phyloP scores from a whole-genome alignment of 2,329 filamentous ascomycete species.

The Beauveria scarabaeidicola region DNA sequence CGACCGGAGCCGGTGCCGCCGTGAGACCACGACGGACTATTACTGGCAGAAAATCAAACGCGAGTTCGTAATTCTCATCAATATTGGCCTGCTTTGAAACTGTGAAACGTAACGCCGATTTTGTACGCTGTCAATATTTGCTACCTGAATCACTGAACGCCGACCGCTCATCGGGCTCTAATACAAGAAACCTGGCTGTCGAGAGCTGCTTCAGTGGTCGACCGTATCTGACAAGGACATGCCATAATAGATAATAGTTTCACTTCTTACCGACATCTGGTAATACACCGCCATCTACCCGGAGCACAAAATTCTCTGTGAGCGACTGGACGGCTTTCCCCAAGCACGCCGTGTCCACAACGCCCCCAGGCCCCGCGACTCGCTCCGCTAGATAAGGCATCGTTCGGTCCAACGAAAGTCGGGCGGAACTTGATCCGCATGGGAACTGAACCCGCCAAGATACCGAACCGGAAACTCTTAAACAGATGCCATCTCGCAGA shows the following conservation, averaged over 20 bases:
- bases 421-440: conserved; percentile 3
- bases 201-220: background rate
- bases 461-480: conserved; percentile 13
- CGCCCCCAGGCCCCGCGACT: background rate
- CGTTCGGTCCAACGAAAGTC: conserved; percentile 15
- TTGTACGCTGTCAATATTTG: too few relatives aligned
- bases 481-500: conserved; percentile 9
- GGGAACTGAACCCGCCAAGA: conserved; percentile 12
- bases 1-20: background rate
- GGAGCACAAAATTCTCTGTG: background rate
- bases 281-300: conserved; percentile 6
- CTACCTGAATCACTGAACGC: too few relatives aligned
- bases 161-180: too few relatives aligned
- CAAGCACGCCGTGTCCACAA: conserved; percentile 8
- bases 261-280: conserved; percentile 11
- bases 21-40: too few relatives aligned
- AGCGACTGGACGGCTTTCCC: background rate
- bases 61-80: too few relatives aligned
- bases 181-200: background rate
- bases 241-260: conserved; percentile 14
- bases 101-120: too few relatives aligned
- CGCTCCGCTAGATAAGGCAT: conserved; percentile 14
- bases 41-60: too few relatives aligned
- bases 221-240: conserved; percentile 14
- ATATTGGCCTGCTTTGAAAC: too few relatives aligned